These are phyloP conservation scores for Dendryphion nanum DNA, from an alignment of 2,329 filamentous ascomycete species.

Conservation along the genomic window DNA sequence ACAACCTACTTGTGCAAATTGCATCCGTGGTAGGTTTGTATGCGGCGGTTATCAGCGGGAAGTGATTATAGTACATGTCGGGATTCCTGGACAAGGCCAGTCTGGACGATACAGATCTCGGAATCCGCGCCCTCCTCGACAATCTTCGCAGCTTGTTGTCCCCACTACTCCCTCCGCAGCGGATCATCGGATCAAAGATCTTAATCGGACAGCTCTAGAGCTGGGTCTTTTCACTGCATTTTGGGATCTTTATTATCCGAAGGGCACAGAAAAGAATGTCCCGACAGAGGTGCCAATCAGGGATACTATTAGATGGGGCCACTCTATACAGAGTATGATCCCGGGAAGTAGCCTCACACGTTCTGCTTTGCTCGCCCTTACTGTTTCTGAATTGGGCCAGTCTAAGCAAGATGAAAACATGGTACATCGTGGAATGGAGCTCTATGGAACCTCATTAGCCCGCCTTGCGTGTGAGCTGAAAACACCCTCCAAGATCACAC, in stretches of 20 bases:
- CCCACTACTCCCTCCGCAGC: too few relatives aligned
- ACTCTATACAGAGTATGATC: not conserved
- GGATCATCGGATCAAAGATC: slow-evolving; percentile 4
- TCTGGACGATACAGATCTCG: slow-evolving; percentile 6
- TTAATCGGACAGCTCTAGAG: slow-evolving; percentile 12
- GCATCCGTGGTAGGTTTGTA: slow-evolving; percentile 7
- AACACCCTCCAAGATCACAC: not conserved
- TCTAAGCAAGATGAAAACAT: slow-evolving; percentile 5
- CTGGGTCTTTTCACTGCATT: slow-evolving; percentile 6
- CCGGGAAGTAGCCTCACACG: slow-evolving; percentile 7
- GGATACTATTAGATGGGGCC: not conserved
- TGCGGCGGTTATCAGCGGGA: slow-evolving; percentile 12
- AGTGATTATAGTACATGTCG: slow-evolving; percentile 13
- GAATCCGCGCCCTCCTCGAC: not conserved
- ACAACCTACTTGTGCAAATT: slow-evolving; percentile 11
- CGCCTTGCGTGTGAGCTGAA: slow-evolving; percentile 3
- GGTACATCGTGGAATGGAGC: slow-evolving; percentile 7
- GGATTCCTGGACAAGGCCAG: slow-evolving; percentile 6
- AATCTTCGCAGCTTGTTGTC: not conserved
- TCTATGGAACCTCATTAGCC: slow-evolving; percentile 10
- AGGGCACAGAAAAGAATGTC: not conserved
- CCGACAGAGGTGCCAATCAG: not conserved
- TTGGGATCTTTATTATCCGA: slow-evolving; percentile 6
- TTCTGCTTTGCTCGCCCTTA: slow-evolving; percentile 12
- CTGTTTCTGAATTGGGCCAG: slow-evolving; percentile 9